phyloP scores from a whole-genome alignment of 2,329 filamentous ascomycete genomes.

The Chaetomiaceae sp. region DNA sequence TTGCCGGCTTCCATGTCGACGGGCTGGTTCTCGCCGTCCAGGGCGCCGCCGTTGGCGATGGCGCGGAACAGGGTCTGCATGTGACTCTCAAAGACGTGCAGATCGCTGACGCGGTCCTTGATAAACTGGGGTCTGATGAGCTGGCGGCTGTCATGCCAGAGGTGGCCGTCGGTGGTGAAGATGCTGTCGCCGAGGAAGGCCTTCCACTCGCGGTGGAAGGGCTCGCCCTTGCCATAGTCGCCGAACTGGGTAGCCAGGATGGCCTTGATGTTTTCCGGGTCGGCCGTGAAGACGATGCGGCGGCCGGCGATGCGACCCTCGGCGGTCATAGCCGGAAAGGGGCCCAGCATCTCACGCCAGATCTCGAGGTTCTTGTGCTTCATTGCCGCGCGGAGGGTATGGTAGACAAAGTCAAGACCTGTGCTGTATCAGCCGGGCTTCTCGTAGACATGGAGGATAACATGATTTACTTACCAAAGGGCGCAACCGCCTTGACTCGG shows the following conservation, averaged over 20 bases:
- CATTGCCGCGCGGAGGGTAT: slow-evolving; percentile 49
- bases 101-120: slow-evolving; percentile 75
- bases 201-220: slow-evolving; percentile 71
- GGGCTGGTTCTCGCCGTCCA: slow-evolving; percentile 56
- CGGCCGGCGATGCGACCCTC: slow-evolving; percentile 53
- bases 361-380: slow-evolving; percentile 55
- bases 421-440: slow-evolving; percentile 12
- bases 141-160: slow-evolving; percentile 77
- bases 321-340: slow-evolving; percentile 48
- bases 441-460: not conserved
- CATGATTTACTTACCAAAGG: slow-evolving; percentile 40
- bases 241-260: slow-evolving; percentile 81
- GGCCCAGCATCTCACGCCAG: slow-evolving; percentile 53
- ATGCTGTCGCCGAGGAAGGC: slow-evolving; percentile 73
- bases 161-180: slow-evolving; percentile 72
- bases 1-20: slow-evolving; percentile 61
- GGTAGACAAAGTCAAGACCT: slow-evolving; percentile 63
- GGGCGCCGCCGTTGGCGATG: slow-evolving; percentile 55
- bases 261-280: slow-evolving; percentile 88
- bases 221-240: slow-evolving; percentile 77
- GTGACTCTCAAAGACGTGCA: slow-evolving; percentile 77
- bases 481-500: slow-evolving; percentile 35
- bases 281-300: slow-evolving; percentile 70
- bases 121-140: slow-evolving; percentile 84
- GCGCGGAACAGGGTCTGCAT: slow-evolving; percentile 67